phyloP scores from a whole-genome alignment of 176 grass and related monocot genomes.

The Hyparrhenia diplandra region DNA sequence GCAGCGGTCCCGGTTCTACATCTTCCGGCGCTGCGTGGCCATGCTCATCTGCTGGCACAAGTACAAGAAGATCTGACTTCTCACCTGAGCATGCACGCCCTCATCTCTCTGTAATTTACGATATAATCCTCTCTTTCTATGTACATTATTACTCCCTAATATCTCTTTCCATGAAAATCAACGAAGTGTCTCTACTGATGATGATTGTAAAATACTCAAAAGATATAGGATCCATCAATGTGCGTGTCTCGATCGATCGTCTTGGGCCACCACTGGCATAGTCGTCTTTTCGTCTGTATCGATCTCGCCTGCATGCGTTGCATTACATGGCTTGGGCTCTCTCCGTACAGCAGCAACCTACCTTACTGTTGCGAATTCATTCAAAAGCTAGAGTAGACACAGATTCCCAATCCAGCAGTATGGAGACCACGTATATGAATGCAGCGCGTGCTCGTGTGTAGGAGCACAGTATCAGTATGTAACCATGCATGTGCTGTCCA shows the following conservation, averaged over 20 bases:
- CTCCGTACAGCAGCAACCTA: too few relatives aligned
- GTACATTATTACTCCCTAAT: background rate
- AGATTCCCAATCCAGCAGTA: background rate
- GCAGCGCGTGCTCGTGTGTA: too few relatives aligned
- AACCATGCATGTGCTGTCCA: background rate
- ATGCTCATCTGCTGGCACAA: constrained; percentile 61
- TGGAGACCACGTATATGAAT: background rate
- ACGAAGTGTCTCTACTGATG: too few relatives aligned
- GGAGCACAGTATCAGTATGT: too few relatives aligned
- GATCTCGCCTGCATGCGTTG: too few relatives aligned
- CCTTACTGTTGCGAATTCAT: background rate
- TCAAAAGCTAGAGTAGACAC: background rate
- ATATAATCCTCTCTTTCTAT: background rate
- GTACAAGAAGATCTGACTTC: constrained; percentile 35
- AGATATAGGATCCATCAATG: too few relatives aligned
- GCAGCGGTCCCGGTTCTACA: constrained; percentile 50
- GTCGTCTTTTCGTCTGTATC: too few relatives aligned
- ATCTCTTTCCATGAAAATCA: background rate
- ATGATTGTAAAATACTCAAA: too few relatives aligned
- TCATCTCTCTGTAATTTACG: background rate
- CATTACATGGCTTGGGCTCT: too few relatives aligned
- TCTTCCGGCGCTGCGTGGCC: constrained; percentile 39
- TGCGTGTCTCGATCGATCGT: too few relatives aligned
- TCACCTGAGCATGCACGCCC: background rate
- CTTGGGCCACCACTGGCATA: too few relatives aligned